phyloP scores from a whole-genome alignment of 2,329 filamentous ascomycete genomes.

The Colletotrichum salicis region DNA sequence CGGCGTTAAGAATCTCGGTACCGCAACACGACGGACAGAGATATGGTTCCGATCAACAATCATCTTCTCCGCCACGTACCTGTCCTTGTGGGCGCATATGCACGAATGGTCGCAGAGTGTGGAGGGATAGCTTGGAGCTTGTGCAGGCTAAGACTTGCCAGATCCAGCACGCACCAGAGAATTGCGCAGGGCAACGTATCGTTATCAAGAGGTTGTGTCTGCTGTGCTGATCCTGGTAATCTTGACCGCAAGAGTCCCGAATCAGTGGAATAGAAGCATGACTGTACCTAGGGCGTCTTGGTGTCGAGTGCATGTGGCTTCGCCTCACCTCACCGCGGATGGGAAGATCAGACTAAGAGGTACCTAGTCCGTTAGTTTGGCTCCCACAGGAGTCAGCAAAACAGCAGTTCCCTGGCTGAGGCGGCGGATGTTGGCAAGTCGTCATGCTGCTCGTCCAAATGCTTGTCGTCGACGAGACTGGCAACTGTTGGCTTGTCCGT shows the following conservation, averaged over 20 bases:
- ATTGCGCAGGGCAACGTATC: conserved; percentile 9
- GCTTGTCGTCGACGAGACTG: not conserved
- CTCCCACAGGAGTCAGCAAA: conserved; percentile 9
- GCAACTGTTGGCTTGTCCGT: not conserved
- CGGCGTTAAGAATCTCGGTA: not conserved
- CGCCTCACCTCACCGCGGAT: conserved; percentile 8
- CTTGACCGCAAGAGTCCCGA: conserved; percentile 1
- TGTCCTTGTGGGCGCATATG: conserved; percentile 29
- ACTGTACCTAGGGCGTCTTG: not conserved
- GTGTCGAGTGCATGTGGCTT: not conserved
- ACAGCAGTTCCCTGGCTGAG: conserved; percentile 12
- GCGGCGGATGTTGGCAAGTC: conserved; percentile 5
- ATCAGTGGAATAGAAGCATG: conserved; percentile 16
- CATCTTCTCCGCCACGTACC: conserved; percentile 18
- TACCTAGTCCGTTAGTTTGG: conserved; percentile 3
- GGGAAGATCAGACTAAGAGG: conserved; percentile 4
- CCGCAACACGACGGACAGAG: not conserved
- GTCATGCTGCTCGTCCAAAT: not conserved
- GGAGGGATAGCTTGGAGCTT: conserved; percentile 19
- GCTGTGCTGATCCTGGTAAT: not conserved
- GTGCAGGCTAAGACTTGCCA: conserved; percentile 26
- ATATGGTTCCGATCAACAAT: conserved; percentile 18
- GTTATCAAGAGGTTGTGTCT: not conserved
- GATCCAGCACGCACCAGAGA: conserved; percentile 12
- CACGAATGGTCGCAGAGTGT: conserved; percentile 27